Evolutionary conservation across 192 early-diverging fungal species (phyloP), one percentile per base, ranked within the genome.

Genomic region (Podila minutissima): DNA sequence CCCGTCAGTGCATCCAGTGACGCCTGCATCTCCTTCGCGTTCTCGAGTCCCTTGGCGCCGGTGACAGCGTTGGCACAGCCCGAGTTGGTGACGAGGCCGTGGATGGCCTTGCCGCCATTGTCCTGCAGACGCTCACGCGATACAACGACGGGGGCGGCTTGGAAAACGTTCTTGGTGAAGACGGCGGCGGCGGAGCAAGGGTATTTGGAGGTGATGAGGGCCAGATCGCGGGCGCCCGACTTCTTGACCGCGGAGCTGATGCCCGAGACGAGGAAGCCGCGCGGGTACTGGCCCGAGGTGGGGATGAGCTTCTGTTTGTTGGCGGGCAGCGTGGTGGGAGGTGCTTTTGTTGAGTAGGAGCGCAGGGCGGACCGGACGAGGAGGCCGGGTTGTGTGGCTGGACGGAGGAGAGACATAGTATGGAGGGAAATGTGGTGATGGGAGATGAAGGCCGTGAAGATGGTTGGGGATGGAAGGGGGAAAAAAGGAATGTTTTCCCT

Each of bases 11-110:
- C 55, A 67, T 92, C 91, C 17, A 92, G 85, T 1, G 87, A 84
- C 2, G 85, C 75, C 15, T 82, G 72, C 92, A 97, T 95, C 20
- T 73, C 71, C 76, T 83, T 86, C 0, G 97, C 96, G 72, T 99
- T 91, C 35, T 84, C 82, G 4, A 97, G 69, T 5, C 97, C 97
- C 73, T 92, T 79, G 1, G 90, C 86, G 10, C 97, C 97, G 0
- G 97, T 99, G 19, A 97, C 97, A 2, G 97, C 97, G 75, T 99
- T 99, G 20, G 97, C 97, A 82, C 95, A 97, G 0, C 97, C 96
- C 15, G 95, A 94, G 81, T 98, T 97, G 26, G 92, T 89, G 8
- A 97, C 87, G 4, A 96, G 84, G 4, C 86, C 85, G 50, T 83
- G 81, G 51, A 85, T 74, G 5, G 71, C 82, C 33, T 72, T 78